Evolutionary conservation across 495 filamentous ascomycete genomes (phyloP), one percentile per base, ranked within the genome.

Genomic region (Amniculicola lignicola): DNA sequence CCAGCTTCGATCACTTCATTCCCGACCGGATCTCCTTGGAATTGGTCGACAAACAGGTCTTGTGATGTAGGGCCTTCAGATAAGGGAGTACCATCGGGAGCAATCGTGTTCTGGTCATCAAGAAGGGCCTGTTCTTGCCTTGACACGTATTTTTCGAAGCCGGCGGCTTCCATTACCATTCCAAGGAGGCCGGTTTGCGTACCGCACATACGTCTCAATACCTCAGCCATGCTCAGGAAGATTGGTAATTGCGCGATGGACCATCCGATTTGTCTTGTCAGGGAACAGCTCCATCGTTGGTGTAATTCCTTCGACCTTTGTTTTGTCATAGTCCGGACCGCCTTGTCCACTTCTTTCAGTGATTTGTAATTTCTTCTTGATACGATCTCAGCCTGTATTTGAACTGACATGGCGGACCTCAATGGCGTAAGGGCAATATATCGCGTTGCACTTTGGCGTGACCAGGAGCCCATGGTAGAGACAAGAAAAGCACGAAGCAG

Each of bases 221-320:
- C 76, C 59, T 92, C 86, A 56, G 87, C 86, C 25, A 83, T 74
- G 11, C 75, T 60, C 15, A 93, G 61, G 78, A 84, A 94, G 18
- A 88, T 62, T 0, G 89, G 88, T 0, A 91, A 40, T 57, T 84
- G 79, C 2, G 82, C 11, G 14, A 76, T 59, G 0, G 27, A 51
- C 61, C 59, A 58, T 9, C 31, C 22, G 2, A 60, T 4, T 36
- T 54, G 49, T 15, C 47, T 42, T 4, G 31, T 6, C 14, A 59
- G 48, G 22, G 38, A 46, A 31, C 57, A 60, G 24, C 54, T 41
- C 51, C 59, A 55, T 2, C 43, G 23, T 28, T 14, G 58, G 61
- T 15, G 69, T 31, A 41, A 63, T 77, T 0, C 65, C 55, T 10
- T 18, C 18, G 24, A 33, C n/a, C 35, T 27, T 3, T 24, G 4